Evolutionary conservation across 2,329 filamentous ascomycete species (phyloP).

Genomic region (Peltaster fructicola): DNA sequence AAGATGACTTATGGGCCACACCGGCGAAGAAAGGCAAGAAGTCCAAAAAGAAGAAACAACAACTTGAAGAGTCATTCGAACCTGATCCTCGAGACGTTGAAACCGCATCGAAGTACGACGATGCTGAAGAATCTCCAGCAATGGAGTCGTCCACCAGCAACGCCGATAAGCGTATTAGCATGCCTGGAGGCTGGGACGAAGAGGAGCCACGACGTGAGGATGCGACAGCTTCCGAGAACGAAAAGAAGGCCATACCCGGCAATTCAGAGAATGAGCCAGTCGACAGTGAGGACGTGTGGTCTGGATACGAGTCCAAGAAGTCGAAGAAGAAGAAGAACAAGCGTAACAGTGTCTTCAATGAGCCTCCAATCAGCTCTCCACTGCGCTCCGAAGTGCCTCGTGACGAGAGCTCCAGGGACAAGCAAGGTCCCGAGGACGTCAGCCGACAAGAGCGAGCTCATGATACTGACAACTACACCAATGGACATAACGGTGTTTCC

Average conservation of each 20-base stretch:
- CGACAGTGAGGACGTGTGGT: constrained; percentile 2
- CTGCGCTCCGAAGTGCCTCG: constrained; percentile 27
- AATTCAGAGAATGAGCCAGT: too few relatives aligned
- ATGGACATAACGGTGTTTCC: too few relatives aligned
- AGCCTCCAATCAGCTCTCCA: constrained; percentile 24
- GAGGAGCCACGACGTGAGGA: constrained; percentile 10
- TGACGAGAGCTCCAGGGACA: too few relatives aligned
- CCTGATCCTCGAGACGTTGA: constrained; percentile 17
- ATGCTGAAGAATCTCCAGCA: constrained; percentile 1
- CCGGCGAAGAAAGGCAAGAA: constrained; percentile 16
- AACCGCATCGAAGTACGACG: constrained; percentile 5
- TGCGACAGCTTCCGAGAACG: too few relatives aligned
- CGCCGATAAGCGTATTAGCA: constrained; percentile 5
- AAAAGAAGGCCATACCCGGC: too few relatives aligned
- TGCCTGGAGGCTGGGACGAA: constrained; percentile 15
- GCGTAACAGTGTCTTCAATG: constrained; percentile 24
- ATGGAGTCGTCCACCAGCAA: constrained; percentile 4
- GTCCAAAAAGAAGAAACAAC: constrained; percentile 24
- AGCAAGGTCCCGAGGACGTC: too few relatives aligned
- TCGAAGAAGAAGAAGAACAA: constrained; percentile 30
- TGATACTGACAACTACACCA: too few relatives aligned
- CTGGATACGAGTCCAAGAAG: constrained; percentile 12
- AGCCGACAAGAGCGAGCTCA: too few relatives aligned
- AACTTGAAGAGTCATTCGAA: constrained; percentile 14
- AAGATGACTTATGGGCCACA: constrained; percentile 8